Evolutionary conservation across 2,329 filamentous ascomycete species (phyloP).

Genomic region (Fusarium sp.): DNA sequence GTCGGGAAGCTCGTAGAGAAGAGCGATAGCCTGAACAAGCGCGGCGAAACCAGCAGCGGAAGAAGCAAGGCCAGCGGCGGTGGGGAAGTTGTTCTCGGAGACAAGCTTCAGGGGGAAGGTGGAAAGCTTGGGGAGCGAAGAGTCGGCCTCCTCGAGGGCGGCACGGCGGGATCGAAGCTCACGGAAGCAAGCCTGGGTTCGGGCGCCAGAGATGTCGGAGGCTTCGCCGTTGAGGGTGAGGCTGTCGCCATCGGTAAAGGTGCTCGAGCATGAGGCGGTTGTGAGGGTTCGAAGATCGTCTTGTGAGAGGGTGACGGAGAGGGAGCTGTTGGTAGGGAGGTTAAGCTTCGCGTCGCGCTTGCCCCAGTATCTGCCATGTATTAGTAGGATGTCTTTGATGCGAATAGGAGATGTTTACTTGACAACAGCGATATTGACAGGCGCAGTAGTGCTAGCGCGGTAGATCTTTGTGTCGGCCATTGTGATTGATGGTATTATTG

Average conservation of each 20-base stretch:
- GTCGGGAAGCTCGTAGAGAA: constrained; percentile 88
- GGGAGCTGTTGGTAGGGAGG: constrained; percentile 96
- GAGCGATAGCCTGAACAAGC: constrained; percentile 85
- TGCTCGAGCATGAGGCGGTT: constrained; percentile 87
- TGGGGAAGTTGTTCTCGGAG: constrained; percentile 99
- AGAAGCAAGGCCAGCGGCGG: constrained; percentile 86
- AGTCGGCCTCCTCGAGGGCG: constrained; percentile 76
- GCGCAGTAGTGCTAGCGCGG: constrained; percentile 94
- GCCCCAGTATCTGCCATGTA: constrained; percentile 79
- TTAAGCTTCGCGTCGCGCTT: constrained; percentile 95
- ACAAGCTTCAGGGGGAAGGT: constrained; percentile 83
- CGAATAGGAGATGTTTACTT: constrained; percentile 68
- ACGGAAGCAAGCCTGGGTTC: constrained; percentile 94
- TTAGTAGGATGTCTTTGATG: constrained; percentile 2
- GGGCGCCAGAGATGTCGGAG: constrained; percentile 86
- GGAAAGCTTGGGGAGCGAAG: constrained; percentile 85
- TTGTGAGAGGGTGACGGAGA: constrained; percentile 96
- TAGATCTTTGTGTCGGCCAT: constrained; percentile 73
- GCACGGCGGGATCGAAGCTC: constrained; percentile 83
- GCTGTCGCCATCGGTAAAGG: constrained; percentile 73
- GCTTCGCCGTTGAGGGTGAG: constrained; percentile 85
- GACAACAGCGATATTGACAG: constrained; percentile 98
- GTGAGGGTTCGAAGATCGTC: constrained; percentile 94
- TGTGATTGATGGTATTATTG: too few species aligned
- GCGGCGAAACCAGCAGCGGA: constrained; percentile 78